phyloP scores from a whole-genome alignment of 2,329 filamentous ascomycete species.

The Aspergillus latus region DNA sequence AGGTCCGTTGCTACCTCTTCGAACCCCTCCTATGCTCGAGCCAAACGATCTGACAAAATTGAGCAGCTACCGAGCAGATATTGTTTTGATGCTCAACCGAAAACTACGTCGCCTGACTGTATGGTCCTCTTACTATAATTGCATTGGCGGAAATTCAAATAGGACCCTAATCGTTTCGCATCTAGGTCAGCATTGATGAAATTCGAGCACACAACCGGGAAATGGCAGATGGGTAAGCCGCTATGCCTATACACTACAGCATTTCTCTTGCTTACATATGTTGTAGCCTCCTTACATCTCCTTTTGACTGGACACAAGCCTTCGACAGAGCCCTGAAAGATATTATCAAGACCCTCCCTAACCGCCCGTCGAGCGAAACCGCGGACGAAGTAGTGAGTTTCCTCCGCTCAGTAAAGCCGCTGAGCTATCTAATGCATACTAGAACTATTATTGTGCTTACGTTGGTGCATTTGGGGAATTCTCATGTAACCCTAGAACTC shows the following conservation, averaged over 20 bases:
- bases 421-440: constrained; percentile 12
- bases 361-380: constrained; percentile 72
- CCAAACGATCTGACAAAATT: constrained; percentile 18
- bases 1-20: constrained; percentile 40
- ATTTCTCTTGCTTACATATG: constrained; percentile 18
- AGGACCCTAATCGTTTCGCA: constrained; percentile 3
- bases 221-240: constrained; percentile 65
- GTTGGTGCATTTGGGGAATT: constrained; percentile 94
- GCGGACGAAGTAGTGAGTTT: constrained; percentile 66
- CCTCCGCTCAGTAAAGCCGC: neutral
- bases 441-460: constrained; percentile 89
- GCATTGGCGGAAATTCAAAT: neutral
- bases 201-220: constrained; percentile 83
- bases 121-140: constrained; percentile 20
- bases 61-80: constrained; percentile 83
- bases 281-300: constrained; percentile 67
- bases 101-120: constrained; percentile 59
- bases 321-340: constrained; percentile 91
- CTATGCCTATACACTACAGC: neutral
- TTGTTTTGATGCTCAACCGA: constrained; percentile 71
- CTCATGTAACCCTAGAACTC: constrained; percentile 88
- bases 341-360: constrained; percentile 76
- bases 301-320: constrained; percentile 83
- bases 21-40: constrained; percentile 1
- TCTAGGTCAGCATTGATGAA: constrained; percentile 77